These are phyloP conservation scores for Thymus mandschuricus DNA, from an alignment of 257 asterid genomes.

Conservation along the genomic window DNA sequence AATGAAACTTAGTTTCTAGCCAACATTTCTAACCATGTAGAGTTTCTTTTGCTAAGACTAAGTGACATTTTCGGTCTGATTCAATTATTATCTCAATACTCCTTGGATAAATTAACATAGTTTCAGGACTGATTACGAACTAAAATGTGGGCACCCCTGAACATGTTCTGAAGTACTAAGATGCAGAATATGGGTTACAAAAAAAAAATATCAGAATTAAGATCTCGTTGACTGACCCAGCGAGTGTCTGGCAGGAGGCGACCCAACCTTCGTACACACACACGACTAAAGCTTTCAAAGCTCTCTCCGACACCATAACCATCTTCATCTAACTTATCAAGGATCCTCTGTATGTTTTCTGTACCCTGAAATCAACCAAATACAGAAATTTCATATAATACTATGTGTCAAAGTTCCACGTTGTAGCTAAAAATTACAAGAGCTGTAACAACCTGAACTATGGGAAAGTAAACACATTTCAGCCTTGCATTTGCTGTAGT, in stretches of 20 bases:
- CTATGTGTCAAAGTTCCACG: conserved; percentile 15
- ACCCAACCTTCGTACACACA: conserved; percentile 76
- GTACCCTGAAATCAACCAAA: conserved; percentile 56
- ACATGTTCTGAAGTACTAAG: conserved; percentile 7
- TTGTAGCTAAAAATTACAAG: conserved; percentile 21
- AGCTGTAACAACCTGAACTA: conserved; percentile 43
- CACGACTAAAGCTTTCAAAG: conserved; percentile 63
- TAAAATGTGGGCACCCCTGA: background rate
- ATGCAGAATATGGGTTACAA: background rate
- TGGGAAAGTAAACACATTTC: conserved; percentile 72
- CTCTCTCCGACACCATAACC: conserved; percentile 53
- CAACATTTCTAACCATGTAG: conserved; percentile 1
- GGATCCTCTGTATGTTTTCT: conserved; percentile 57
- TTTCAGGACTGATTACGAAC: background rate
- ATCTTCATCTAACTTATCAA: conserved; percentile 46
- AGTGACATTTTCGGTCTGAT: background rate
- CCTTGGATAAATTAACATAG: conserved; percentile 6
- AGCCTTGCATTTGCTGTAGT: conserved; percentile 74
- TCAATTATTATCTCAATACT: background rate
- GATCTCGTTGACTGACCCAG: conserved; percentile 56
- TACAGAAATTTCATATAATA: conserved; percentile 5
- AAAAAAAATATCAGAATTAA: conserved; percentile 13
- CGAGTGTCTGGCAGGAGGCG: conserved; percentile 89
- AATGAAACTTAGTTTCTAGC: conserved; percentile 20
- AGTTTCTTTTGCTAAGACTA: background rate